Evolutionary conservation across 495 filamentous ascomycete species (phyloP), one percentile per base, ranked within the genome.

Genomic region (Tuber calosporum): DNA sequence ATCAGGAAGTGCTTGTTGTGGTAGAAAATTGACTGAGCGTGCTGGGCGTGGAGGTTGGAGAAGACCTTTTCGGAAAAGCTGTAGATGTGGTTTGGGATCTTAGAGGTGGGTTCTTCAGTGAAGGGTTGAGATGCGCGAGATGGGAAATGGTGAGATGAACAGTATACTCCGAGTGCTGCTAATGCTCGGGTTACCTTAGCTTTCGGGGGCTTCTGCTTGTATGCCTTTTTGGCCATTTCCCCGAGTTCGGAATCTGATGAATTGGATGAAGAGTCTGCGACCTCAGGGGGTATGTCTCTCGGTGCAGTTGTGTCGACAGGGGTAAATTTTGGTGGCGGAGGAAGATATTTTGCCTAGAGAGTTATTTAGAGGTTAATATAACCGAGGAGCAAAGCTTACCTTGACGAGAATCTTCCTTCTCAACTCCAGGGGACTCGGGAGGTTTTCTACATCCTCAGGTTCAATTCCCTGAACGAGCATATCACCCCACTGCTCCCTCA

Each of bases 1-100:
- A 97, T 96, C 75, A 97, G 83, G 80, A 87, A 92, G 40, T 86
- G 81, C n/a, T 89, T 86, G 81, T 97, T 97, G 84, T 97, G 94
- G 20, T 88, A 84, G 75, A 96, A 93, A 9, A 97, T 84, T 2
- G 86, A 86, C 1, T 84, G 79, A 1, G 86, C 85, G 62, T 87
- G 83, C 72, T 85, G 87, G 67, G 88, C 84, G 80, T 93, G 89
- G 36, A 92, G 87, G 68, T 89, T 90, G 40, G 89, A 85, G 19
- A 95, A 87, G n/a, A 88, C 86, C 67, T 87, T 89, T 81, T 97
- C 94, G 1, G 91, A 93, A 40, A 97, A 85, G 0, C 92, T 93
- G 83, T 94, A 97, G 39, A 97, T 87, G 82, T 97, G 94, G 0
- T 89, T 90, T 1, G 94, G 93, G 73, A 91, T 88, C 34, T 83